These are phyloP conservation scores for Chrysochromulina tobinii DNA, from an alignment of 78 protist genomes.

Conservation along the genomic window DNA sequence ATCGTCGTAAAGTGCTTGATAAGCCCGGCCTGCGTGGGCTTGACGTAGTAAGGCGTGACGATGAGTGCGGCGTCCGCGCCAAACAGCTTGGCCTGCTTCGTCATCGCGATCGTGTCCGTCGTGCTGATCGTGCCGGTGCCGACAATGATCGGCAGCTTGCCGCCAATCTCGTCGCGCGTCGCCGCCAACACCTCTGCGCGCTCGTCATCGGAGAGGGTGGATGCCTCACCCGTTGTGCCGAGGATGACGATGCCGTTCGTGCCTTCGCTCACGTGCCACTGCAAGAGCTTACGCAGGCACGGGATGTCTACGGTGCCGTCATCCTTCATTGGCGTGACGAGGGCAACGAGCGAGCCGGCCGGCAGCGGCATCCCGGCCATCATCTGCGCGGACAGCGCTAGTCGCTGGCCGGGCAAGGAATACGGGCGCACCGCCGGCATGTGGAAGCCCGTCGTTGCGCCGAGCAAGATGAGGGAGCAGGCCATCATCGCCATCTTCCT, in stretches of 20 bases:
- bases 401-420: too few relatives aligned
- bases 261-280: neutral
- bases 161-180: neutral
- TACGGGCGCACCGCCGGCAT: too few relatives aligned
- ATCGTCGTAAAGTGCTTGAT: neutral
- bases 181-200: neutral
- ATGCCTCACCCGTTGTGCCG: neutral
- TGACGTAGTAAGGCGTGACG: neutral
- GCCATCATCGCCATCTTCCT: too few relatives aligned
- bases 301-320: neutral
- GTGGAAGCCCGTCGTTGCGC: too few relatives aligned
- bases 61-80: neutral
- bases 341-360: neutral
- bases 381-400: too few relatives aligned
- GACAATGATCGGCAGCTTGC: neutral
- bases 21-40: neutral
- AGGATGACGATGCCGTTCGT: neutral
- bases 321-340: neutral
- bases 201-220: neutral
- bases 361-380: neutral
- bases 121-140: neutral
- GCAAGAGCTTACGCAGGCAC: neutral
- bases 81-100: neutral
- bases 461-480: too few relatives aligned
- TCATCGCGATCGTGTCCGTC: neutral